Evolutionary conservation across 2,329 filamentous ascomycete genomes (phyloP), one percentile per base, ranked within the genome.

Genomic region (Didymella lethalis): DNA sequence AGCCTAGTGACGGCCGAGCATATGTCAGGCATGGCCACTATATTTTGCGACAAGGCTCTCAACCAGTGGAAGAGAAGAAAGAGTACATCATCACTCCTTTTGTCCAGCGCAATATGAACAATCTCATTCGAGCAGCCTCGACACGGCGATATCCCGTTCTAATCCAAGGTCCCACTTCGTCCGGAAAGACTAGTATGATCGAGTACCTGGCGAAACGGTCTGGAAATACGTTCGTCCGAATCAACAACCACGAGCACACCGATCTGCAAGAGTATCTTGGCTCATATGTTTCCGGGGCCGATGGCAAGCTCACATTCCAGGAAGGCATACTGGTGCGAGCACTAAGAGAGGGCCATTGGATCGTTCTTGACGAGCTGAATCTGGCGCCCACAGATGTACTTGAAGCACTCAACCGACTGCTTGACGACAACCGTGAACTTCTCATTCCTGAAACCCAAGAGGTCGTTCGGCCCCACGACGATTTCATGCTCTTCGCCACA

Each of bases 211-310:
- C 96, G n/a, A 95, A 96, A 71, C 90, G 91, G 54, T 98, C 93
- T 29, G 95, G 96, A 3, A 97, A 99, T 75, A 95, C 91, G 72
- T 99, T 98, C 73, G 93, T 99, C 43, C 88, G 95, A 60, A 99
- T 99, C 82, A 99, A 99, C 80, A 99, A 99, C 68, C 95, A 99
- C 77, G 96, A 99, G 74, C 95, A 99, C 72, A 99, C 95, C 0
- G 95, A 99, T 76, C 82, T 99, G 36, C 95, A 99, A 77, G 96
- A 99, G 74, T 99, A 99, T 71, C 81, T 99, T 6, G 95, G 95
- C 18, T 96, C 93, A 0, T 99, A 99, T 67, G 83, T 97, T 1
- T 97, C 95, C 2, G 91, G 89, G 25, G 79, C 88, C 0, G 90
- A 96, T 72, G 96, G 96, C 5, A 91, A 90, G 61, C 82, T 99